Conservation (phyloP, 192 early-diverging fungal species). For the Dispira parvispora region DNA sequence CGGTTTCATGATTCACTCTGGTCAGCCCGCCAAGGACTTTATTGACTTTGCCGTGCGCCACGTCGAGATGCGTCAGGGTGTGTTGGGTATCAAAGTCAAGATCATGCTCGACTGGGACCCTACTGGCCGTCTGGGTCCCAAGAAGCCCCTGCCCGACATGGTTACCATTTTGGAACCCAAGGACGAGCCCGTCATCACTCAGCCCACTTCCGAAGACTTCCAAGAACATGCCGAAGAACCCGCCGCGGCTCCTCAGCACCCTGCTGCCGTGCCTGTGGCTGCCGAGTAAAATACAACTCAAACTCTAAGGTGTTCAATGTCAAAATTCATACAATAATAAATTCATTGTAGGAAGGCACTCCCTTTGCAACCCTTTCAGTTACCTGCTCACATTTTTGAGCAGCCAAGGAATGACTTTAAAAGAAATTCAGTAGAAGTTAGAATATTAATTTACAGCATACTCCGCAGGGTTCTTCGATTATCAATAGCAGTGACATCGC, state of each 20-base stretch:
- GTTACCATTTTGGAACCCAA: conserved; percentile 91
- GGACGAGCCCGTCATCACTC: conserved; percentile 57
- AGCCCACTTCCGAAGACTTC: conserved; percentile 47
- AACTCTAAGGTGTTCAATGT: too few species aligned
- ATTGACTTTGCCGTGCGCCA: conserved; percentile 93
- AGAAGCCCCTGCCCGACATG: conserved; percentile 86
- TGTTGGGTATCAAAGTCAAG: conserved; percentile 99
- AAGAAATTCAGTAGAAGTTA: too few species aligned
- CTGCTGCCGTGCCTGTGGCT: conserved; percentile 24
- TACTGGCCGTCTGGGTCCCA: conserved; percentile 82
- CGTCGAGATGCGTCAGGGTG: conserved; percentile 97
- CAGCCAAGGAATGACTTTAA: too few species aligned
- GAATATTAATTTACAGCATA: too few species aligned
- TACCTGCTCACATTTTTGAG: too few species aligned
- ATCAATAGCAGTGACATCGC: too few species aligned
- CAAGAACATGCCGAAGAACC: conserved; percentile 18
- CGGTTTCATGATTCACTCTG: conserved; percentile 99
- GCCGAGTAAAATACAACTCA: conserved; percentile 9
- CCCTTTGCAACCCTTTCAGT: too few species aligned
- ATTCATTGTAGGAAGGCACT: too few species aligned
- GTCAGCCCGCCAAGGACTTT: conserved; percentile 90
- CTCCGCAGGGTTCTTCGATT: too few species aligned
- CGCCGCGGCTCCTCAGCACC: conserved; percentile 14
- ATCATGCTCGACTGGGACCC: conserved; percentile 96
- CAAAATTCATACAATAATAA: too few species aligned